Conservation (phyloP, 139 green algal species). For the Picochlorum sp. region DNA sequence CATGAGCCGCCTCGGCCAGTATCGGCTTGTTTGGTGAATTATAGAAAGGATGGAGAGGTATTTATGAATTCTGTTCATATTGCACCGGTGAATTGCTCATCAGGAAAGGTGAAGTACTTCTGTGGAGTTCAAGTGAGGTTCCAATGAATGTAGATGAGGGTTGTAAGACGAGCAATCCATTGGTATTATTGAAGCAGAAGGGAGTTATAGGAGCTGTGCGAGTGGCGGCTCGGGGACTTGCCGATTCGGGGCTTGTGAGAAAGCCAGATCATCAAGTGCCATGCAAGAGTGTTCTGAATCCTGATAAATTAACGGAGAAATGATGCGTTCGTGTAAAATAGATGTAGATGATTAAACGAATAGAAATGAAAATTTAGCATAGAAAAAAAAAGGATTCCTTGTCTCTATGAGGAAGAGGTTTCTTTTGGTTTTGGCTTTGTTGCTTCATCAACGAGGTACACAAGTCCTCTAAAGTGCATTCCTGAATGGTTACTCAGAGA, state of each 20-base stretch:
- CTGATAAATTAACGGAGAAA: too few relatives aligned
- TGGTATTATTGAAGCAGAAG: constrained; percentile 31
- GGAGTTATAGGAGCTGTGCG: constrained; percentile 41
- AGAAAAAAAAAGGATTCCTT: neutral
- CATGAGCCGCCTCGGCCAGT: constrained; percentile 24
- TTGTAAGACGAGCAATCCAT: neutral
- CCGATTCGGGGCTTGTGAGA: constrained; percentile 18
- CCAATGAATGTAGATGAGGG: neutral
- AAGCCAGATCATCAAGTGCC: neutral
- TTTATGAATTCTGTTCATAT: constrained; percentile 60
- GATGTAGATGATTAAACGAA: too few relatives aligned
- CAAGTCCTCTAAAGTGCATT: constrained; percentile 86
- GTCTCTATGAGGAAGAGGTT: constrained; percentile 1
- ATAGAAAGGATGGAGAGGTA: constrained; percentile 34
- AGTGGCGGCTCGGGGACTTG: constrained; percentile 32
- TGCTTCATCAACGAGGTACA: constrained; percentile 77
- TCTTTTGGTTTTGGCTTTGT: constrained; percentile 50
- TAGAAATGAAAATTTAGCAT: neutral
- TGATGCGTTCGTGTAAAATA: too few relatives aligned
- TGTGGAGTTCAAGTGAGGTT: constrained; percentile 42
- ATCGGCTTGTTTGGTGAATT: constrained; percentile 47
- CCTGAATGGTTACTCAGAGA: constrained; percentile 80
- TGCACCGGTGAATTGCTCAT: constrained; percentile 34
- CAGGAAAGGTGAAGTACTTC: constrained; percentile 41
- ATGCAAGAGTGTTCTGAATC: neutral